Base-by-base conservation (phyloP, 345 rosid species). In the Hypericum perforatum region DNA sequence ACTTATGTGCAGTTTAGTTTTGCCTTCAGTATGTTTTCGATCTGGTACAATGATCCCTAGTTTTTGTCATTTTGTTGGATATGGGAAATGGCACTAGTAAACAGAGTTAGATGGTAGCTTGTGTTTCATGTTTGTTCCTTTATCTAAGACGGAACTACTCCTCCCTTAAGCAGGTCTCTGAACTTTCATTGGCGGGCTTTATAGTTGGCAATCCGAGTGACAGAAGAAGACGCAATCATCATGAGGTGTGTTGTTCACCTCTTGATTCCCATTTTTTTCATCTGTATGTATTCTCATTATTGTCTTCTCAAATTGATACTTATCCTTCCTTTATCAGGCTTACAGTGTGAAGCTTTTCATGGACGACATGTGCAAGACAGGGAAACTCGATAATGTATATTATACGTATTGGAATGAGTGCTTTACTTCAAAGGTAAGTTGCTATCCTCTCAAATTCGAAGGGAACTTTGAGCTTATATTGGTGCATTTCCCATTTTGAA, bases 391-490 rank as follows among this genome's bases (percentile, higher is more conserved):
- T 52, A 76, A 74, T 51, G 48, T 91, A 36, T 69, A 76, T 43
- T 91, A 77, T 62, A 77, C 84, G 0, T 85, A 70, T 67, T 87
- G 95, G 95, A 74, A 87, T 16, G 98, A 91, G 63, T 49, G 69
- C 14, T 79, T 74, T 69, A 81, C 96, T 40, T 75, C 81, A 54
- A 76, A 81, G 95, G 98, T 85, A 54, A n/a, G 66, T 49, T 43
- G 53, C 57, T 43, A 36, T 36, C 11, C 32, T 22, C 32, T 4
- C 32, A 22, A 22, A 22, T 22, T 22, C 32, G 1, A 1, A 4
- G 32, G 32, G 4, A 22, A 22, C 32, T 22, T 22, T 22, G 32
- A 22, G 32, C 32, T 22, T 22, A 22, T 22, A 22, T 22, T 22
- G 32, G 32, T 22, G 32, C 32, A 22, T 22, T 22, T 22, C 32